A percentile compares a stretch with the other conserved stretches of the same genome.
Evolutionary conservation across 768 basidiomycete genomes (phyloP).

Genomic region (Rhizopogon roseolus): DNA sequence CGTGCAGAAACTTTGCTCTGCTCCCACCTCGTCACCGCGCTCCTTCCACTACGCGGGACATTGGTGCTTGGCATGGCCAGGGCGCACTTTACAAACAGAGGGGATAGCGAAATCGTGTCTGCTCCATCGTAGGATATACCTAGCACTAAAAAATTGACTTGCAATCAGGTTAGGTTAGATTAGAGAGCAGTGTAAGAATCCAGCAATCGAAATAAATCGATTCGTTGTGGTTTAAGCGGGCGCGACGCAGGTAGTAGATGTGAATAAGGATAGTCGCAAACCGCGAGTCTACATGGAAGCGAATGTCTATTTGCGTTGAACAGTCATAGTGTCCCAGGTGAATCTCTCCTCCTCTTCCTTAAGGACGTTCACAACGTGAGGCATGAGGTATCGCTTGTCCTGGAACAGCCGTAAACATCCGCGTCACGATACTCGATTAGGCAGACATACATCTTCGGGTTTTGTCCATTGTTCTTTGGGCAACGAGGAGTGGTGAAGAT

Average conservation of each 20-base stretch:
- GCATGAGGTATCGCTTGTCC: slow-evolving; percentile 88
- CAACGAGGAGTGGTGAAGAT: slow-evolving; percentile 68
- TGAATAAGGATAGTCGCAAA: slow-evolving; percentile 10
- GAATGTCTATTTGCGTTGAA: slow-evolving; percentile 59
- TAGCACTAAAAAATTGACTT: too few species aligned
- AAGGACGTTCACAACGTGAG: slow-evolving; percentile 67
- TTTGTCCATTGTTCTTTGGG: slow-evolving; percentile 80
- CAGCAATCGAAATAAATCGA: slow-evolving; percentile 2
- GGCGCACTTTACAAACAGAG: too few species aligned
- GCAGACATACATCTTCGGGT: slow-evolving; percentile 61
- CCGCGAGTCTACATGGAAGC: slow-evolving; percentile 18
- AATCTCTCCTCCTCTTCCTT: slow-evolving; percentile 74
- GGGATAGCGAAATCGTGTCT: too few species aligned
- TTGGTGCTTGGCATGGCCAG: too few species aligned
- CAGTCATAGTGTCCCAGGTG: slow-evolving; percentile 75
- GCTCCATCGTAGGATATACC: too few species aligned
- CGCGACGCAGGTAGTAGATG: slow-evolving; percentile 6
- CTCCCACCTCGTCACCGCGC: too few species aligned
- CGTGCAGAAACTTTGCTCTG: too few species aligned
- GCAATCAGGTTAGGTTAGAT: neutral
- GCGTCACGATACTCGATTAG: neutral
- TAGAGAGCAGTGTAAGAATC: neutral
- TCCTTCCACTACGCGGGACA: too few species aligned
- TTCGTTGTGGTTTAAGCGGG: neutral
- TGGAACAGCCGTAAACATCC: slow-evolving; percentile 27